A percentile compares a stretch with the other conserved stretches of the same genome.
These are phyloP conservation scores for Sanguinoderma infundibulare DNA, from an alignment of 1,284 basidiomycete genomes.

Conservation along the genomic window DNA sequence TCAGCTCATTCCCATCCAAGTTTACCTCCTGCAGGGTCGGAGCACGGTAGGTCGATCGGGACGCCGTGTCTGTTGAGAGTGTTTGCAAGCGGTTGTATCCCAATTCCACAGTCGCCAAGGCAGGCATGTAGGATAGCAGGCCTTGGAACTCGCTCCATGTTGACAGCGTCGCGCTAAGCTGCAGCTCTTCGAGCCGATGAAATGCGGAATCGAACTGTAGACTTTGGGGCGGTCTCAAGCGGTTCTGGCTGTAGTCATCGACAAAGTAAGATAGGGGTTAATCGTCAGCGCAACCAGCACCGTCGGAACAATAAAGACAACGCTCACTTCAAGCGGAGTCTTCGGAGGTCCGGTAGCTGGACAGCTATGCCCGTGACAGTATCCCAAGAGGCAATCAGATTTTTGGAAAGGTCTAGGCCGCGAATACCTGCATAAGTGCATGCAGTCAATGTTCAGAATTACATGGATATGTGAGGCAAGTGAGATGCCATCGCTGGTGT, in stretches of 20 bases:
- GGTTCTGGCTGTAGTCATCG: slow-evolving; percentile 57
- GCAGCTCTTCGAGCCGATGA: slow-evolving; percentile 62
- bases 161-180: slow-evolving; percentile 76
- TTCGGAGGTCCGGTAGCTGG: slow-evolving; percentile 67
- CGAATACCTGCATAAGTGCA: slow-evolving; percentile 60
- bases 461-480: not conserved
- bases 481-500: not conserved
- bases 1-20: slow-evolving; percentile 74
- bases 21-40: slow-evolving; percentile 63
- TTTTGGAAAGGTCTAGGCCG: slow-evolving; percentile 84
- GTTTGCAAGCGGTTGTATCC: slow-evolving; percentile 72
- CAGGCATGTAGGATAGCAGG: slow-evolving; percentile 61
- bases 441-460: not conserved
- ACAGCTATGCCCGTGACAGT: slow-evolving; percentile 66
- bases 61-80: slow-evolving; percentile 34
- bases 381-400: slow-evolving; percentile 77
- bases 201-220: slow-evolving; percentile 51
- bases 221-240: slow-evolving; percentile 45
- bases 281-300: not conserved
- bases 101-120: slow-evolving; percentile 69
- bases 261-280: slow-evolving; percentile 9
- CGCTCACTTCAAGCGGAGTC: slow-evolving; percentile 79
- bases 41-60: slow-evolving; percentile 11
- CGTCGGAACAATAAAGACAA: not conserved
- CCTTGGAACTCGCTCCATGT: slow-evolving; percentile 71